Conservation (phyloP, 371 early-diverging fungal species). For the Thermomucor indicae-seudaticae region DNA sequence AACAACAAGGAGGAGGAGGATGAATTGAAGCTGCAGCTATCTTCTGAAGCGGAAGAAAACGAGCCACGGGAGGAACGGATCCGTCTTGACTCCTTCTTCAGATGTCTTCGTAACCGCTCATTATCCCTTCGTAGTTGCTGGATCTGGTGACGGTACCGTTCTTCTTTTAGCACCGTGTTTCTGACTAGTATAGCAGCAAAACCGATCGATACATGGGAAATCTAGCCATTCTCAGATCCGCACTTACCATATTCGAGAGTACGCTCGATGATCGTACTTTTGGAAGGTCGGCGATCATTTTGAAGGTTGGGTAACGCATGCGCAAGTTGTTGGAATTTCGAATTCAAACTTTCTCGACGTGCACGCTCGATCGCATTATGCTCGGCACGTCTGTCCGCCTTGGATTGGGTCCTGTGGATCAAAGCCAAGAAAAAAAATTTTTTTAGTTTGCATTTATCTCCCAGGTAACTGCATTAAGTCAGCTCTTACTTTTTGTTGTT, state of each 20-base stretch:
- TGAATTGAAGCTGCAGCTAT: neutral
- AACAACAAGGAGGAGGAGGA: neutral
- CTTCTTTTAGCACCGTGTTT: constrained; percentile 29
- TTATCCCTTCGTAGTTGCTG: constrained; percentile 28
- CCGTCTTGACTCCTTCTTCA: constrained; percentile 4
- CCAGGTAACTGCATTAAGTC: too few relatives aligned
- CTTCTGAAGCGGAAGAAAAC: neutral
- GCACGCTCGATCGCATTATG: constrained; percentile 78
- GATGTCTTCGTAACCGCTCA: constrained; percentile 9
- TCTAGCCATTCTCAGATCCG: neutral
- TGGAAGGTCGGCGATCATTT: constrained; percentile 66
- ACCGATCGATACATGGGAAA: neutral
- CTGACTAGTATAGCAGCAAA: constrained; percentile 15
- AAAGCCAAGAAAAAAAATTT: neutral
- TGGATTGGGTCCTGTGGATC: constrained; percentile 6
- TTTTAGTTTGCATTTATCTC: too few relatives aligned
- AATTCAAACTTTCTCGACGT: constrained; percentile 66
- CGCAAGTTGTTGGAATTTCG: constrained; percentile 70
- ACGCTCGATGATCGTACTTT: constrained; percentile 67
- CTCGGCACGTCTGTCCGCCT: constrained; percentile 63
- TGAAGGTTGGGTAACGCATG: constrained; percentile 63
- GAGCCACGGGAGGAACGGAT: too few relatives aligned
- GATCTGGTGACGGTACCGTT: constrained; percentile 29
- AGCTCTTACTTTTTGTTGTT: too few relatives aligned
- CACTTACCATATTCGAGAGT: constrained; percentile 48